phyloP scores from a whole-genome alignment of 805 yeast species.

The Candida silvicultrix region DNA sequence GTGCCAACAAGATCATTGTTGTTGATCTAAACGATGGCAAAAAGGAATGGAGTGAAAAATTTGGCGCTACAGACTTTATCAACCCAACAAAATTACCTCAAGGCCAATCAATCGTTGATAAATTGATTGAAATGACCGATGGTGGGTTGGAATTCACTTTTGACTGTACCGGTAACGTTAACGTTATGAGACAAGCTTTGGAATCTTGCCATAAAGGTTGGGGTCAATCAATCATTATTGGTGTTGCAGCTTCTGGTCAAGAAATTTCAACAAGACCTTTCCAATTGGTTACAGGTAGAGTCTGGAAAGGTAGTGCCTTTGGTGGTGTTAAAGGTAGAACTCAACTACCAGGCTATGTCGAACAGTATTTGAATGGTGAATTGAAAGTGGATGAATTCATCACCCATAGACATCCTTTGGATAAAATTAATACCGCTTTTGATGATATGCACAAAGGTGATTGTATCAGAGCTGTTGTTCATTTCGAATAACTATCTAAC shows the following conservation, averaged over 20 bases:
- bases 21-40: constrained; percentile 84
- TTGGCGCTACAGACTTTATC: constrained; percentile 94
- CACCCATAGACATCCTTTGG: constrained; percentile 80
- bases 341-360: constrained; percentile 86
- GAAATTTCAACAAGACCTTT: constrained; percentile 97
- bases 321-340: constrained; percentile 99
- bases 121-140: constrained; percentile 83
- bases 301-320: constrained; percentile 98
- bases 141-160: constrained; percentile 97
- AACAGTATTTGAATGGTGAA: constrained; percentile 74
- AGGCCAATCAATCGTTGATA: constrained; percentile 72
- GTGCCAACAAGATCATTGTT: constrained; percentile 77
- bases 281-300: constrained; percentile 98
- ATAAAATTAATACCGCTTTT: constrained; percentile 80
- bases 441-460: constrained; percentile 93
- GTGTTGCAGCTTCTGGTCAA: constrained; percentile 98
- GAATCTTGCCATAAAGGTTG: constrained; percentile 99
- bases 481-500: constrained; percentile 21
- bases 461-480: constrained; percentile 87
- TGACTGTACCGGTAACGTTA: constrained; percentile 96
- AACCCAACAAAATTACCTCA: constrained; percentile 76
- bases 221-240: constrained; percentile 94
- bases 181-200: constrained; percentile 92
- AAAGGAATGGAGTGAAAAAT: constrained; percentile 77
- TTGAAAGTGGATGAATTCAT: constrained; percentile 92